Conservation (phyloP, 1,284 basidiomycete genomes). For the Moesziomyces globuligerus region DNA sequence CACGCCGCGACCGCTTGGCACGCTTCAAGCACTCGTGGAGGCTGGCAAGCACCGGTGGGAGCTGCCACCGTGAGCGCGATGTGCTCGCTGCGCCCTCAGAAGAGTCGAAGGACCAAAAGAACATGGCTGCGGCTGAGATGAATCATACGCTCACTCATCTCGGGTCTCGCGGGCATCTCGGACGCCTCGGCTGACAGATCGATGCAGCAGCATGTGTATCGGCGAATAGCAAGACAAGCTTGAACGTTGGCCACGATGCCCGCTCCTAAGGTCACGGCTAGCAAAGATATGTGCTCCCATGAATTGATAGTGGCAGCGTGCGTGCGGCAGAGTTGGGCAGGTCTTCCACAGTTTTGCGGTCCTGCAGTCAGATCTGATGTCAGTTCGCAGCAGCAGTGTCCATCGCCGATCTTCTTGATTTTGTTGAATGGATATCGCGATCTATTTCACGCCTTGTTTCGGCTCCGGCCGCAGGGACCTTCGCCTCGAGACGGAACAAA, state of each 20-base stretch:
- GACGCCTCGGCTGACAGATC: too few relatives aligned
- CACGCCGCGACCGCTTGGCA: too few relatives aligned
- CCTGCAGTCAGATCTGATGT: not conserved
- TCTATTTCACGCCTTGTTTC: not conserved
- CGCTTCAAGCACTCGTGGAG: too few relatives aligned
- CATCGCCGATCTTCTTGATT: not conserved
- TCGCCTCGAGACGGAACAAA: slow-evolving; percentile 26
- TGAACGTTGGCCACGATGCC: too few relatives aligned
- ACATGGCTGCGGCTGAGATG: slow-evolving; percentile 22
- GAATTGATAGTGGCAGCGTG: too few relatives aligned
- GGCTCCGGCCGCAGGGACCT: slow-evolving; percentile 12
- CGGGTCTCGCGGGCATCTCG: not conserved
- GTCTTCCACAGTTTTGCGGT: not conserved
- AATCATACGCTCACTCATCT: slow-evolving; percentile 43
- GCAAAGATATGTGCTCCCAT: too few relatives aligned
- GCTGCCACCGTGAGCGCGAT: too few relatives aligned
- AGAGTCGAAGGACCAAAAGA: not conserved
- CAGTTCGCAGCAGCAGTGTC: not conserved
- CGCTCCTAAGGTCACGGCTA: too few relatives aligned
- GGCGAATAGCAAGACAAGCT: slow-evolving; percentile 7
- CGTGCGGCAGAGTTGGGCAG: not conserved
- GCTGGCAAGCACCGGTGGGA: too few relatives aligned
- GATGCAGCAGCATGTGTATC: not conserved
- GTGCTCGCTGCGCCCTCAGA: too few relatives aligned
- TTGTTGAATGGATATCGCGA: not conserved